Evolutionary conservation across 75 land plant species (phyloP).

Genomic region (Sequoiadendron giganteum): DNA sequence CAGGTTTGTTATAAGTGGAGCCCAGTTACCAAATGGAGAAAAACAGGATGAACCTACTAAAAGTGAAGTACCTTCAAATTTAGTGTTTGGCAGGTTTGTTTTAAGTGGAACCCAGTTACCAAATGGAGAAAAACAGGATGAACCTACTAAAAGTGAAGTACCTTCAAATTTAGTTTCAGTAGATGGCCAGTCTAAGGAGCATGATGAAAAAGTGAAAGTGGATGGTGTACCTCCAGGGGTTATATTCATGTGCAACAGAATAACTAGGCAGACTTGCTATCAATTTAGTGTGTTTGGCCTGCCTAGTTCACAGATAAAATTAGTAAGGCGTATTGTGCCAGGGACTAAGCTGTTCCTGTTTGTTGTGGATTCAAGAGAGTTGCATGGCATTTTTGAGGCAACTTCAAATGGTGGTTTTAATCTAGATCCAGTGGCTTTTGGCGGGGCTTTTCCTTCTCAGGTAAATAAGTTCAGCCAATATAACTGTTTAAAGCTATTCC

Average conservation of each 20-base stretch:
- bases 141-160: neutral
- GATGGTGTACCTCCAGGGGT: slow-evolving; percentile 14
- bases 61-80: no score
- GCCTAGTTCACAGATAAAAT: neutral
- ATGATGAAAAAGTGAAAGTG: neutral
- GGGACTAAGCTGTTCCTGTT: slow-evolving; percentile 42
- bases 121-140: neutral
- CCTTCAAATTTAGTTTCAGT: neutral
- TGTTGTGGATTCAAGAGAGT: slow-evolving; percentile 25
- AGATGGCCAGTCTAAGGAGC: neutral
- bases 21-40: neutral
- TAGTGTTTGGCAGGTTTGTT: neutral
- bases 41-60: neutral
- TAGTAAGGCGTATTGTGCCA: slow-evolving; percentile 31
- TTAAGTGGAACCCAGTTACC: neutral
- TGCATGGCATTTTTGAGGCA: slow-evolving; percentile 45
- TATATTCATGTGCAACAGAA: slow-evolving; percentile 13
- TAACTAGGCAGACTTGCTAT: slow-evolving; percentile 4
- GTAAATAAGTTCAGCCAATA: neutral
- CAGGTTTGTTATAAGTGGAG: no score
- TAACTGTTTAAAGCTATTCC: neutral
- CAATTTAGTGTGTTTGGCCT: slow-evolving; percentile 15
- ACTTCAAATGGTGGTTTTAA: slow-evolving; percentile 28
- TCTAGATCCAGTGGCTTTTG: slow-evolving; percentile 24
- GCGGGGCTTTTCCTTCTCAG: slow-evolving; percentile 23